These are phyloP conservation scores for Boechera retrofracta DNA, from an alignment of 345 rosid genomes.

Conservation along the genomic window DNA sequence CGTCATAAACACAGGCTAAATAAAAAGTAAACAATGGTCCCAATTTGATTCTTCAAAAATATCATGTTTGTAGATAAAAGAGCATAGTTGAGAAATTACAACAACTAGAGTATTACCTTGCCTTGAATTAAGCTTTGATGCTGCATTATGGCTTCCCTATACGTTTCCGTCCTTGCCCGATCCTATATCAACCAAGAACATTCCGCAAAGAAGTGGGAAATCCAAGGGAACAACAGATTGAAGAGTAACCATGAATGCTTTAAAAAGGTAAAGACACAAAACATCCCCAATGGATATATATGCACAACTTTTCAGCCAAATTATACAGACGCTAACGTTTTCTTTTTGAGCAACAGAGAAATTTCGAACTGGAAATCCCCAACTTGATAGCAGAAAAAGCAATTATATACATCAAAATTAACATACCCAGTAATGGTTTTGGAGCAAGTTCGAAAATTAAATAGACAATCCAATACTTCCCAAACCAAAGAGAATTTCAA, in stretches of 20 bases:
- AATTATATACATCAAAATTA: not conserved
- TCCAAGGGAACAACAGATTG: not conserved
- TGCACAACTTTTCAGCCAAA: not conserved
- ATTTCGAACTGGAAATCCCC: constrained; percentile 2
- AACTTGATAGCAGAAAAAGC: not conserved
- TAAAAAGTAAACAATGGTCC: constrained; percentile 6
- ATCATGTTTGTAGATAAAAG: not conserved
- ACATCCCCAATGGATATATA: constrained; percentile 5
- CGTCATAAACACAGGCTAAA: constrained; percentile 7
- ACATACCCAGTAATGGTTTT: constrained; percentile 1
- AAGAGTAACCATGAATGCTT: not conserved
- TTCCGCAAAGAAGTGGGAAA: constrained; percentile 38
- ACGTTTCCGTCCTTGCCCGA: constrained; percentile 80
- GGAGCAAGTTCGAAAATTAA: constrained; percentile 3
- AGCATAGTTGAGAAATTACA: constrained; percentile 21
- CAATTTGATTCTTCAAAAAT: not conserved
- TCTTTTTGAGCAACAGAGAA: not conserved
- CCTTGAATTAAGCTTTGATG: constrained; percentile 81
- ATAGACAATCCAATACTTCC: not conserved
- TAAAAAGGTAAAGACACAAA: constrained; percentile 15
- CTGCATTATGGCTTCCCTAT: constrained; percentile 82
- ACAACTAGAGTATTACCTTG: constrained; percentile 65
- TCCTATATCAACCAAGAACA: constrained; percentile 56
- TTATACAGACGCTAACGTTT: constrained; percentile 17
- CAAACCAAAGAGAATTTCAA: not conserved